A percentile compares a stretch with the other conserved stretches of the same genome.
Evolutionary conservation across 305 asterid species (phyloP).

Genomic region (Solanum hybrid): DNA sequence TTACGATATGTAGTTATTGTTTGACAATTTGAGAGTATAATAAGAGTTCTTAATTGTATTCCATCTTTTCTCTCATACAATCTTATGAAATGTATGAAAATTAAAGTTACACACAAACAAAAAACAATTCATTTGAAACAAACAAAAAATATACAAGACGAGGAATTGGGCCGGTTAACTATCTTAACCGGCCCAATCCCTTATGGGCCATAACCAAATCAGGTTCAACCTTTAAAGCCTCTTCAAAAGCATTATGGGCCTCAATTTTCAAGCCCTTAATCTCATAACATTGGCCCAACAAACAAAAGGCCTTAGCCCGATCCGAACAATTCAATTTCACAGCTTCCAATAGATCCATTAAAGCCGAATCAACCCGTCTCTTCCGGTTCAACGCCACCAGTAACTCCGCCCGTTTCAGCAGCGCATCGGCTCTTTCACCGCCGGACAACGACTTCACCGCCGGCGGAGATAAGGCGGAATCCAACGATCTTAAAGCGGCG

Average conservation of each 20-base stretch:
- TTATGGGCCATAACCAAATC: slow-evolving; percentile 33
- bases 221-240: slow-evolving; percentile 40
- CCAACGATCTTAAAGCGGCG: slow-evolving; percentile 58
- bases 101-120: too few species aligned
- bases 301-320: slow-evolving; percentile 42
- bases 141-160: not conserved
- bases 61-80: not conserved
- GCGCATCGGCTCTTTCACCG: slow-evolving; percentile 61
- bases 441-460: slow-evolving; percentile 49
- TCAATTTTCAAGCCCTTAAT: slow-evolving; percentile 32
- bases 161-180: not conserved
- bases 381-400: slow-evolving; percentile 44
- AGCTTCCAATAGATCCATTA: slow-evolving; percentile 55
- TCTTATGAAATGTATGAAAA: not conserved
- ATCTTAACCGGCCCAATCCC: slow-evolving; percentile 29
- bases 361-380: slow-evolving; percentile 62
- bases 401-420: slow-evolving; percentile 68
- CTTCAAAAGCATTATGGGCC: slow-evolving; percentile 38
- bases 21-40: too few species aligned
- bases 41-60: not conserved
- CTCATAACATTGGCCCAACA: slow-evolving; percentile 64
- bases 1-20: too few species aligned
- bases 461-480: slow-evolving; percentile 59
- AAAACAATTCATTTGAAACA: not conserved
- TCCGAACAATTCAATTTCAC: slow-evolving; percentile 35